Conservation (phyloP, 2,329 filamentous ascomycete species). For the Raffaelea arxii region DNA sequence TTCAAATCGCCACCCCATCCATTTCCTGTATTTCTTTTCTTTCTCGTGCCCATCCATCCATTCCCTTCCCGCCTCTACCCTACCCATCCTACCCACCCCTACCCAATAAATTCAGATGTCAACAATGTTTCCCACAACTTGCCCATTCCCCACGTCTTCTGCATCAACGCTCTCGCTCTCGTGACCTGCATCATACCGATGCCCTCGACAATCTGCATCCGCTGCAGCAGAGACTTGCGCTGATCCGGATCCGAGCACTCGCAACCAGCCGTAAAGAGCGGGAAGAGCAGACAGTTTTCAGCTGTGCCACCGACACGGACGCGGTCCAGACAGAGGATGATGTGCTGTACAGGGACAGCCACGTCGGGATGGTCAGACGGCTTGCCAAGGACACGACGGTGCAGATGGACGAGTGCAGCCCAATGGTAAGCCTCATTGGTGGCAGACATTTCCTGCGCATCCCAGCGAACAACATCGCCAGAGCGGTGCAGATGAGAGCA, state of each 20-base stretch:
- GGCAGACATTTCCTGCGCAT: conserved; percentile 55
- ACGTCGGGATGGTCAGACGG: conserved; percentile 48
- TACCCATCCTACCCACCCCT: too few species aligned
- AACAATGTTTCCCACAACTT: conserved; percentile 60
- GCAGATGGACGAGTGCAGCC: conserved; percentile 66
- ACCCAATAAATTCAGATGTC: conserved; percentile 59
- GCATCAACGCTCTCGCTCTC: conserved; percentile 54
- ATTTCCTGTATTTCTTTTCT: not conserved
- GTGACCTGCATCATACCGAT: conserved; percentile 68
- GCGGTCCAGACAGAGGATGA: conserved; percentile 51
- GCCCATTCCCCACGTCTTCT: conserved; percentile 58
- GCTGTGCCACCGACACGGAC: conserved; percentile 59
- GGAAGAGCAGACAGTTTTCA: conserved; percentile 67
- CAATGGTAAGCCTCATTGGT: conserved; percentile 74
- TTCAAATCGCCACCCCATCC: too few species aligned
- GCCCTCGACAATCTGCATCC: conserved; percentile 58
- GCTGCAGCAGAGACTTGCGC: conserved; percentile 50
- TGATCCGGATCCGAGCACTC: conserved; percentile 51
- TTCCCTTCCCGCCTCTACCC: too few species aligned
- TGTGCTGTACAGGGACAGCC: conserved; percentile 50
- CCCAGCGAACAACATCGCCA: conserved; percentile 44
- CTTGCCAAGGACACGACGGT: conserved; percentile 61
- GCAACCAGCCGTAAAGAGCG: conserved; percentile 75
- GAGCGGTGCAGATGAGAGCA: conserved; percentile 37
- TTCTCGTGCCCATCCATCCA: not conserved